phyloP scores from a whole-genome alignment of 2,329 filamentous ascomycete species.

The Aspergillus intermedius region DNA sequence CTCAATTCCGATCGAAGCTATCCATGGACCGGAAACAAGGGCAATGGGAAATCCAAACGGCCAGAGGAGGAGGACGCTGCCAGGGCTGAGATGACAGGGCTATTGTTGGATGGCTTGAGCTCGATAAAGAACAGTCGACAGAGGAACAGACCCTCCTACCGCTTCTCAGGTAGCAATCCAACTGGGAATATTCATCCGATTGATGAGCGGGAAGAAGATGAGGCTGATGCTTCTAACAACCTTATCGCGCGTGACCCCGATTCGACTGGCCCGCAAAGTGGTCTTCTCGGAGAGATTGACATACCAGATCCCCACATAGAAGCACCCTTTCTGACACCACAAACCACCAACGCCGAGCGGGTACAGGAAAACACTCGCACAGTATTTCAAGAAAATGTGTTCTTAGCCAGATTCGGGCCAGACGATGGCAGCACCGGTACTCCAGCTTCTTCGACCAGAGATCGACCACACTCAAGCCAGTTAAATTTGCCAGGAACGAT shows the following conservation, averaged over 20 bases:
- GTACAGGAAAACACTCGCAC: not conserved
- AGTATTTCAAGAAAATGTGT: not conserved
- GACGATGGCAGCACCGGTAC: constrained; percentile 23
- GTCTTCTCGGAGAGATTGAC: not conserved
- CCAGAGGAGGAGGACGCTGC: constrained; percentile 22
- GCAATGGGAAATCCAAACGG: constrained; percentile 17
- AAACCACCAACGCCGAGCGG: constrained; percentile 18
- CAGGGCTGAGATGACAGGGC: constrained; percentile 35
- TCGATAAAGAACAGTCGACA: constrained; percentile 35
- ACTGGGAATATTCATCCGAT: constrained; percentile 57
- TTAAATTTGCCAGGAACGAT: constrained; percentile 43
- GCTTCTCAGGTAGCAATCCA: constrained; percentile 40
- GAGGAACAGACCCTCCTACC: constrained; percentile 31
- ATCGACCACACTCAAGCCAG: constrained; percentile 51
- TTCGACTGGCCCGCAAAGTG: constrained; percentile 3
- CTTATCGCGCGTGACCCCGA: constrained; percentile 5
- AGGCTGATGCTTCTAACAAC: constrained; percentile 24
- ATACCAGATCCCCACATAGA: constrained; percentile 22
- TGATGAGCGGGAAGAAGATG: constrained; percentile 56
- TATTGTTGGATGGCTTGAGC: constrained; percentile 36
- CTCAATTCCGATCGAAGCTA: constrained; percentile 15
- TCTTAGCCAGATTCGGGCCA: not conserved
- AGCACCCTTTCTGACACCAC: constrained; percentile 19
- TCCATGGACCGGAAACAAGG: constrained; percentile 23
- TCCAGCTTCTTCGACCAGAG: constrained; percentile 45